Conservation (phyloP, 495 filamentous ascomycete genomes). For the Penicillium cosmopolitanum region DNA sequence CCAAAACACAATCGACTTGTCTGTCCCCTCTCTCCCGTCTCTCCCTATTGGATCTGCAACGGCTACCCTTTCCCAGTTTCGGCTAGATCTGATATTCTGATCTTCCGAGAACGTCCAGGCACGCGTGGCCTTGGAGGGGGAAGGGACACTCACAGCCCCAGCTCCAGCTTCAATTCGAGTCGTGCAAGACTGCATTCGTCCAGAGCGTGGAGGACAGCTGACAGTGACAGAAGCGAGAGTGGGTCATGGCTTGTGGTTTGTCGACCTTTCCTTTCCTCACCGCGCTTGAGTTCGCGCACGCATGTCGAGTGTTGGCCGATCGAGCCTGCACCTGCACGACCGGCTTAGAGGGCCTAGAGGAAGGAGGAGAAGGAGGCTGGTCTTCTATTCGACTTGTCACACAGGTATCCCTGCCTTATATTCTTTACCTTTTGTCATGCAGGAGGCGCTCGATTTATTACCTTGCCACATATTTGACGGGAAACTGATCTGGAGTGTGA, state of each 20-base stretch:
- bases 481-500: neutral
- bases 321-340: conserved; percentile 43
- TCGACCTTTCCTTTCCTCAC: conserved; percentile 58
- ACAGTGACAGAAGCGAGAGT: conserved; percentile 1
- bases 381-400: conserved; percentile 34
- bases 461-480: conserved; percentile 5
- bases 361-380: conserved; percentile 25
- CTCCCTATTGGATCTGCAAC: conserved; percentile 5
- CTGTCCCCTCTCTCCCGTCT: neutral
- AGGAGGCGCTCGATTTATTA: conserved; percentile 8
- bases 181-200: conserved; percentile 18
- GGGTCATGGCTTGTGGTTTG: conserved; percentile 30
- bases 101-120: conserved; percentile 4
- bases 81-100: neutral
- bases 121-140: neutral
- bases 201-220: conserved; percentile 26
- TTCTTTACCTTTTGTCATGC: conserved; percentile 17
- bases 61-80: neutral
- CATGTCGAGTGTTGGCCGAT: conserved; percentile 60
- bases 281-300: conserved; percentile 60
- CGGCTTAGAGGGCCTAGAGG: conserved; percentile 11
- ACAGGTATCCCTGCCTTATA: conserved; percentile 31
- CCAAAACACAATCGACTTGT: conserved; percentile 1
- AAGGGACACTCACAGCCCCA: too few relatives aligned
- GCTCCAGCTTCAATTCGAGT: too few relatives aligned